A percentile compares a stretch with the other conserved stretches of the same genome.
Evolutionary conservation across 148 eudicot species (phyloP).

Genomic region (Mesembryanthemum crystallinum): DNA sequence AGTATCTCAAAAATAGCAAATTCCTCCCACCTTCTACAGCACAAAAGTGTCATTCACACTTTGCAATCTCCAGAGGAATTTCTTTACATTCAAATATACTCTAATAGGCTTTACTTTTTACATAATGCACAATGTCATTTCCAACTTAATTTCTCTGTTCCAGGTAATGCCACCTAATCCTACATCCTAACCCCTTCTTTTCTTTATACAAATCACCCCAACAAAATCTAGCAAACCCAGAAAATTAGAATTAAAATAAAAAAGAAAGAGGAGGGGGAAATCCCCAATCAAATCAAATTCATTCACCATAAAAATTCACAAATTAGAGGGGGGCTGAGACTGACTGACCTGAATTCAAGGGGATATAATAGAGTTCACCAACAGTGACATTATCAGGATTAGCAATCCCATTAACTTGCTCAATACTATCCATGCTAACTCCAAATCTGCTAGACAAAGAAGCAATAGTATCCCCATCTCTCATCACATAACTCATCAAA

Average conservation of each 20-base stretch:
- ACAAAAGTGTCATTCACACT: conserved; percentile 27
- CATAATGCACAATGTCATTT: neutral
- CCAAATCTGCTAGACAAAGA: conserved; percentile 91
- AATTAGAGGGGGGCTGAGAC: neutral
- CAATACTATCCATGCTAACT: conserved; percentile 97
- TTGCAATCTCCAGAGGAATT: conserved; percentile 18
- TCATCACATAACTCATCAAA: conserved; percentile 90
- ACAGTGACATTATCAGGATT: conserved; percentile 76
- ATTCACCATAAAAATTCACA: neutral
- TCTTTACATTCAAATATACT: conserved; percentile 19
- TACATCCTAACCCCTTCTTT: conserved; percentile 3
- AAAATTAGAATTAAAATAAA: neutral
- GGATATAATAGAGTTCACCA: conserved; percentile 71
- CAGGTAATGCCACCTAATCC: conserved; percentile 24
- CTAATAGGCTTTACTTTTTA: conserved; percentile 11
- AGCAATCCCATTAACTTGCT: conserved; percentile 63
- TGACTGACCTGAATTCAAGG: conserved; percentile 75
- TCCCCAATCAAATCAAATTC: conserved; percentile 6
- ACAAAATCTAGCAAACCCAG: neutral
- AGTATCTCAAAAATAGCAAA: conserved; percentile 16
- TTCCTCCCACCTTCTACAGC: conserved; percentile 11
- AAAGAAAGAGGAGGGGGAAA: neutral
- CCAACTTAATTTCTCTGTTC: neutral
- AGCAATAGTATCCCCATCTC: conserved; percentile 71
- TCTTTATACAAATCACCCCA: neutral